Conservation (phyloP, 2,329 filamentous ascomycete genomes). For the Ophiostoma quercus region DNA sequence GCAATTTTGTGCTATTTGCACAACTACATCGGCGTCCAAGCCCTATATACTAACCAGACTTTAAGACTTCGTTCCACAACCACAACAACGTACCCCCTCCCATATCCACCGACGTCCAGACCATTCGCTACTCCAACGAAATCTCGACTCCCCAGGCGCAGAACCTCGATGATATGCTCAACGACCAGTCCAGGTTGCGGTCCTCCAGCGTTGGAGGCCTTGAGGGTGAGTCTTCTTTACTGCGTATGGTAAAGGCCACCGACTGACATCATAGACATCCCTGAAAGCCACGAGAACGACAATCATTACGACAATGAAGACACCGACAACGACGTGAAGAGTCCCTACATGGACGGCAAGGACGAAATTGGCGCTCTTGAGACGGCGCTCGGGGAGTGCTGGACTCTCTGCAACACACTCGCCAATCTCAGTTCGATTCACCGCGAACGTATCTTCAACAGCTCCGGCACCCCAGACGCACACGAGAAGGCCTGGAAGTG, state of each 20-base stretch:
- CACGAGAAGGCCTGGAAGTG: slow-evolving; percentile 89
- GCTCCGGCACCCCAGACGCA: slow-evolving; percentile 65
- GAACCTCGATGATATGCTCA: slow-evolving; percentile 67
- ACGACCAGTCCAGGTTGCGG: slow-evolving; percentile 50
- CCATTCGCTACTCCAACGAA: slow-evolving; percentile 59
- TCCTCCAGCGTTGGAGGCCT: slow-evolving; percentile 69
- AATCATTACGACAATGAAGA: not conserved
- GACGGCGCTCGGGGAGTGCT: slow-evolving; percentile 78
- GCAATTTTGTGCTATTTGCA: not conserved
- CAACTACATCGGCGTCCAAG: not conserved
- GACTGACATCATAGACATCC: slow-evolving; percentile 44
- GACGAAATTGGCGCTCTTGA: slow-evolving; percentile 64
- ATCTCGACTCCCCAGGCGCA: slow-evolving; percentile 76
- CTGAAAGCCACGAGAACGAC: slow-evolving; percentile 44
- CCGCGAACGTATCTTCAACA: slow-evolving; percentile 71
- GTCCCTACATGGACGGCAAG: slow-evolving; percentile 40
- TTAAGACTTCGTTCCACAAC: not conserved
- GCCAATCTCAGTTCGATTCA: slow-evolving; percentile 80
- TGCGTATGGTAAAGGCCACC: not conserved
- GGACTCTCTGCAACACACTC: slow-evolving; percentile 88
- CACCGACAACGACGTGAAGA: slow-evolving; percentile 43
- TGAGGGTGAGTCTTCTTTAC: slow-evolving; percentile 54
- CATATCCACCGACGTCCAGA: slow-evolving; percentile 69
- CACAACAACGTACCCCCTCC: slow-evolving; percentile 49
- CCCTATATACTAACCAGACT: not conserved